phyloP scores from a whole-genome alignment of 495 filamentous ascomycete species.

The Daldinia loculata region DNA sequence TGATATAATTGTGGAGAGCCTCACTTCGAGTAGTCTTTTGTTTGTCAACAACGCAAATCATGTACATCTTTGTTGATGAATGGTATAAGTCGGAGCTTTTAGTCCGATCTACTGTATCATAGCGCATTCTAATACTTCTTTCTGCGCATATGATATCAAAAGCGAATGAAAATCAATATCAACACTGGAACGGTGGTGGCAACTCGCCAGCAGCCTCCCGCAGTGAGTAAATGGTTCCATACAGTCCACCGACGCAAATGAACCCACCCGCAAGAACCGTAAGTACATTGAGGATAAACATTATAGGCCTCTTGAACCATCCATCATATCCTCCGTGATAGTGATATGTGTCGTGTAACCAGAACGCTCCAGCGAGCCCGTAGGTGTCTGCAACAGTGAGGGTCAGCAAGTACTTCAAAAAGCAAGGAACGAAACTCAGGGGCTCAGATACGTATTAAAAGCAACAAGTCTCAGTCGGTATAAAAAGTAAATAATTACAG shows the following conservation, averaged over 20 bases:
- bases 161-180: not conserved
- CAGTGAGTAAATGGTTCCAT: constrained; percentile 43
- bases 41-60: not conserved
- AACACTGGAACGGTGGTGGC: constrained; percentile 40
- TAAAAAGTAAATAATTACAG: no score
- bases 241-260: constrained; percentile 46
- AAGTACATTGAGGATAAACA: constrained; percentile 38
- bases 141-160: not conserved
- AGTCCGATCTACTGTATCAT: constrained; percentile 5
- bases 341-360: constrained; percentile 53
- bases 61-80: not conserved
- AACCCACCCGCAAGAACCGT: constrained; percentile 44
- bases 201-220: constrained; percentile 37
- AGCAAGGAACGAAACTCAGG: not conserved
- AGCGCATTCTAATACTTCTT: not conserved
- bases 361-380: constrained; percentile 64
- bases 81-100: constrained; percentile 14
- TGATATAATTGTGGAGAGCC: constrained; percentile 27
- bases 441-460: no score
- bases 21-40: not conserved
- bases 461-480: no score
- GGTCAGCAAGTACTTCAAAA: not conserved
- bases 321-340: constrained; percentile 24
- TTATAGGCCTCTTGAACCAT: constrained; percentile 36
- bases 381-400: constrained; percentile 50